Evolutionary conservation across 78 protist species (phyloP).

Genomic region (Dictyostelium capitatum): DNA sequence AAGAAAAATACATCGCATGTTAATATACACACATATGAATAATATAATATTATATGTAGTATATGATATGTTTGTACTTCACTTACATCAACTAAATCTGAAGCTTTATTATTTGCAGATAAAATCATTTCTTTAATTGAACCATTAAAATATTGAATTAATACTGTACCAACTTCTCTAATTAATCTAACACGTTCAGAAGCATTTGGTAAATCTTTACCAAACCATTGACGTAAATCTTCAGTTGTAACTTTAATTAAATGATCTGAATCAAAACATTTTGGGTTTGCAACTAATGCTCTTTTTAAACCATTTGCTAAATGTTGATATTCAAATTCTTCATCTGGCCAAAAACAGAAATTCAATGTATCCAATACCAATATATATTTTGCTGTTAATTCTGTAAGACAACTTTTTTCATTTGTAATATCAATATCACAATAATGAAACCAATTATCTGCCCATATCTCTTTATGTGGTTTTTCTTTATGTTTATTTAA

Average conservation of each 20-base stretch:
- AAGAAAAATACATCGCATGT: neutral
- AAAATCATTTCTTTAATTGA: constrained; percentile 50
- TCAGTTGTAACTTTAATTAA: constrained; percentile 26
- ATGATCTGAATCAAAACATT: constrained; percentile 58
- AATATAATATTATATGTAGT: neutral
- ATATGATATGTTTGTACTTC: neutral
- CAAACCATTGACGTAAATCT: constrained; percentile 40
- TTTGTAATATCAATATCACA: constrained; percentile 54
- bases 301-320: constrained; percentile 46
- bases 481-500: neutral
- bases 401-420: neutral
- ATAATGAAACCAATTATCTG: constrained; percentile 70
- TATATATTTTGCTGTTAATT: constrained; percentile 73
- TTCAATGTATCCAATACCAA: constrained; percentile 92
- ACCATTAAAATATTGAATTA: constrained; percentile 46
- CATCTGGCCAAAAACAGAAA: constrained; percentile 91
- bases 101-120: constrained; percentile 63
- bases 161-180: constrained; percentile 60
- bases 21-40: neutral
- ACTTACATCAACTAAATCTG: constrained; percentile 53
- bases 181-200: constrained; percentile 65
- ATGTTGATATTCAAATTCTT: constrained; percentile 61
- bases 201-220: constrained; percentile 56
- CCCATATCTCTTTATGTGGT: constrained; percentile 66
- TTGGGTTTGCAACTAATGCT: constrained; percentile 21